Percentiles rank a stretch among this genome's conserved stretches.
These are phyloP conservation scores for Boletus eberwhitei DNA, from an alignment of 768 basidiomycete genomes.

Conservation along the genomic window DNA sequence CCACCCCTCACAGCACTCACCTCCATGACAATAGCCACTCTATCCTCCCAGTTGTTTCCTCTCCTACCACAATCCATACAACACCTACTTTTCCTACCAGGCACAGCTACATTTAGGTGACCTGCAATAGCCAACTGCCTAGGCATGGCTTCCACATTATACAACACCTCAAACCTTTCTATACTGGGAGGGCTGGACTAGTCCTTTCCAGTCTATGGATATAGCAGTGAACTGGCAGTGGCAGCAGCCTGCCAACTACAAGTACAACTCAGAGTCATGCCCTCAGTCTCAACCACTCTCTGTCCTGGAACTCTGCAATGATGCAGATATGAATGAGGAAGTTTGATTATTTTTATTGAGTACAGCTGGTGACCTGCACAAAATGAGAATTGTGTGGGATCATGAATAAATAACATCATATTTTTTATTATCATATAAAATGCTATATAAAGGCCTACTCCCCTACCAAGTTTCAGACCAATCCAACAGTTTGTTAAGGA, in stretches of 20 bases:
- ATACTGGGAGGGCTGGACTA: constrained; percentile 50
- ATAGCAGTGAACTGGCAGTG: constrained; percentile 37
- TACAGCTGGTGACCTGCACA: no score
- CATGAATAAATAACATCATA: no score
- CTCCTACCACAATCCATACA: constrained; percentile 41
- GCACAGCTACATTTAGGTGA: constrained; percentile 50
- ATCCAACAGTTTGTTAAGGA: no score
- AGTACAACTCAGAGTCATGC: constrained; percentile 70
- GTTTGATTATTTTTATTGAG: constrained; percentile 46
- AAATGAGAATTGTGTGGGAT: no score
- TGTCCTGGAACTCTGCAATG: constrained; percentile 89
- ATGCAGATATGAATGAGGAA: constrained; percentile 46
- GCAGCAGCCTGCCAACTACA: constrained; percentile 43
- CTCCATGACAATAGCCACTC: constrained; percentile 61
- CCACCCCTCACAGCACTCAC: constrained; percentile 74
- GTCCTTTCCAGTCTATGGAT: constrained; percentile 42
- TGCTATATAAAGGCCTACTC: no score
- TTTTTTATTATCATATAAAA: no score
- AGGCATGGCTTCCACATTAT: constrained; percentile 67
- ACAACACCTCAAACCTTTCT: constrained; percentile 49
- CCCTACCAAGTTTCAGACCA: no score
- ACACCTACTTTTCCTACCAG: constrained; percentile 56
- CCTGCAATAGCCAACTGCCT: constrained; percentile 61
- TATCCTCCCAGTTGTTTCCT: constrained; percentile 39
- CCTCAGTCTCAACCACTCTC: constrained; percentile 77